These are phyloP conservation scores for Cudoniella acicularis DNA, from an alignment of 495 filamentous ascomycete species.

Conservation along the genomic window DNA sequence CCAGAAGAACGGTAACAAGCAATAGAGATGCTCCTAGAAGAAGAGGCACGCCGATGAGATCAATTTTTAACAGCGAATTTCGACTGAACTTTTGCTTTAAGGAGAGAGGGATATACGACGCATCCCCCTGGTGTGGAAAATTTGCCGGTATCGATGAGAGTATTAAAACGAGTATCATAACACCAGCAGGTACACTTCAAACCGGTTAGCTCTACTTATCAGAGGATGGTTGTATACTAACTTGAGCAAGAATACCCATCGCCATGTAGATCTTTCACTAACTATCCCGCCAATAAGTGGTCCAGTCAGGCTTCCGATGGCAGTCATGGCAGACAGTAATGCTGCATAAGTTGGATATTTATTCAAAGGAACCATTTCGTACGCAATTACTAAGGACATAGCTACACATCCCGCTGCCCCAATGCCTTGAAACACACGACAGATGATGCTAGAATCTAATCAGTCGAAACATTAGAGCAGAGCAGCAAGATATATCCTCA, in stretches of 20 bases:
- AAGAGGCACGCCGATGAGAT: background rate
- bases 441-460: too few relatives aligned
- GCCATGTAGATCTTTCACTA: conserved; percentile 32
- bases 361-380: conserved; percentile 39
- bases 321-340: conserved; percentile 26
- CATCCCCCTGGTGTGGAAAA: background rate
- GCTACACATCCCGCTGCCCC: conserved; percentile 41
- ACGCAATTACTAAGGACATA: conserved; percentile 45
- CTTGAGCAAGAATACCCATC: conserved; percentile 41
- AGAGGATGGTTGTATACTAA: conserved; percentile 8
- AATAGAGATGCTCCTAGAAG: background rate
- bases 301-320: conserved; percentile 35
- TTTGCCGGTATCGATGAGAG: background rate
- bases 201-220: background rate
- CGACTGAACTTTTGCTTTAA: background rate
- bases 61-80: background rate
- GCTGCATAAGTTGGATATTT: conserved; percentile 33
- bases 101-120: background rate
- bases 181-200: background rate
- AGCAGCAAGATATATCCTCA: too few relatives aligned
- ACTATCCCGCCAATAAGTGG: conserved; percentile 46
- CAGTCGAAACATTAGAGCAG: too few relatives aligned
- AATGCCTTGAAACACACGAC: too few relatives aligned
- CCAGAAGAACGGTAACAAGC: background rate
- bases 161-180: background rate